These are phyloP conservation scores for Spathaspora boniae DNA, from an alignment of 805 yeast genomes.

Conservation along the genomic window DNA sequence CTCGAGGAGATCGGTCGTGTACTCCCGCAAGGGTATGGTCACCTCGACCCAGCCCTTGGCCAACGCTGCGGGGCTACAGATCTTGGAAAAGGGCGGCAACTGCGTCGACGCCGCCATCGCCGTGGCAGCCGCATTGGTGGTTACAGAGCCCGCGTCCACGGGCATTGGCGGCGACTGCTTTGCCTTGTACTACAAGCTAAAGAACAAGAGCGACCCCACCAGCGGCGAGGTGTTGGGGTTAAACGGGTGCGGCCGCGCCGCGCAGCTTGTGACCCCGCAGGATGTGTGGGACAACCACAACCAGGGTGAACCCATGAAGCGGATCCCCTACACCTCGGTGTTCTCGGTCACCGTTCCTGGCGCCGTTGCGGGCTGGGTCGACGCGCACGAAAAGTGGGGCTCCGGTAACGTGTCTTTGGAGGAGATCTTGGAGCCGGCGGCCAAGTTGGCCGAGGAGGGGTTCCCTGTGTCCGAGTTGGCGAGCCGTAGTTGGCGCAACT, in stretches of 20 bases:
- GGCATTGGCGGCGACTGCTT: constrained; percentile 73
- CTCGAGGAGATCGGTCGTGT: constrained; percentile 71
- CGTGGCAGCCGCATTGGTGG: constrained; percentile 51
- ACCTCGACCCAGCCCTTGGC: constrained; percentile 77
- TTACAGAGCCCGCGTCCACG: constrained; percentile 57
- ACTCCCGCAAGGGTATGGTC: constrained; percentile 69
- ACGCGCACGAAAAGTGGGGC: constrained; percentile 68
- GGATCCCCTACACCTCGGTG: constrained; percentile 53
- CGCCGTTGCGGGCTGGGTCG: constrained; percentile 76
- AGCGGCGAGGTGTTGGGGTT: constrained; percentile 51
- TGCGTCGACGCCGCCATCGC: constrained; percentile 65
- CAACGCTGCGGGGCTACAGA: constrained; percentile 64
- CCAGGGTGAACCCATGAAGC: constrained; percentile 39
- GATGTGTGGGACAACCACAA: constrained; percentile 38
- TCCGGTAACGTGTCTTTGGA: constrained; percentile 58
- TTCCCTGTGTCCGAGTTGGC: constrained; percentile 62
- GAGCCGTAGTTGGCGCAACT: constrained; percentile 45
- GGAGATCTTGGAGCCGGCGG: constrained; percentile 61
- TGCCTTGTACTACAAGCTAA: constrained; percentile 52
- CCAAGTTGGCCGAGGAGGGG: constrained; percentile 66
- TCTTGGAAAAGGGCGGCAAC: constrained; percentile 71
- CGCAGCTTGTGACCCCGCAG: constrained; percentile 47
- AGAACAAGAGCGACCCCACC: constrained; percentile 25
- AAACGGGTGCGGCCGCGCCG: constrained; percentile 76
- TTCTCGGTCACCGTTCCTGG: constrained; percentile 74